Percentiles rank a stretch among this genome's conserved stretches.
Conservation (phyloP, 2,329 filamentous ascomycete species). For the Xylaria sp. region DNA sequence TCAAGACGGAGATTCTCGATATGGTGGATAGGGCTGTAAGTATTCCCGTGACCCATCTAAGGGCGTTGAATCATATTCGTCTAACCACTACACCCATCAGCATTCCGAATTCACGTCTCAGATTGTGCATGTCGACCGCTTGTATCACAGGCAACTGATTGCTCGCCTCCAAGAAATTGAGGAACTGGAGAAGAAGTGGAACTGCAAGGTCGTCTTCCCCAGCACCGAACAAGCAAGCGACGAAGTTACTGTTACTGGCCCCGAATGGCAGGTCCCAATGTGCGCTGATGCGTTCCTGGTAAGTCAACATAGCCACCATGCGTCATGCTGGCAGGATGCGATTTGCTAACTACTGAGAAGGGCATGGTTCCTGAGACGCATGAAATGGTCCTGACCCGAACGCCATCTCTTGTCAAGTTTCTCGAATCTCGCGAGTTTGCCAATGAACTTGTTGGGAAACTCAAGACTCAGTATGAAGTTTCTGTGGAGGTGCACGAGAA, state of each 20-base stretch:
- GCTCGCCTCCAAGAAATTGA: slow-evolving; percentile 84
- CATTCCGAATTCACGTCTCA: slow-evolving; percentile 97
- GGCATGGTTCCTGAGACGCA: slow-evolving; percentile 98
- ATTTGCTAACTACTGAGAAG: slow-evolving; percentile 39
- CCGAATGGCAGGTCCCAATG: slow-evolving; percentile 96
- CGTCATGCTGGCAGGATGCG: not conserved
- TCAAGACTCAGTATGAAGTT: slow-evolving; percentile 89
- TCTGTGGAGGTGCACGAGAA: slow-evolving; percentile 71
- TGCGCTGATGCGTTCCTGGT: slow-evolving; percentile 92
- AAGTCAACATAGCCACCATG: slow-evolving; percentile 28
- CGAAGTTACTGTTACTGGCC: slow-evolving; percentile 89
- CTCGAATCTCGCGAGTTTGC: slow-evolving; percentile 77
- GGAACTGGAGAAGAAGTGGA: slow-evolving; percentile 96
- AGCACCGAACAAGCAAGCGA: slow-evolving; percentile 97
- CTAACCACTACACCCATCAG: slow-evolving; percentile 35
- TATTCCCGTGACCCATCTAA: slow-evolving; percentile 28
- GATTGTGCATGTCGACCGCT: slow-evolving; percentile 84
- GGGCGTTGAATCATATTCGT: not conserved
- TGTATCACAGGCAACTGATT: slow-evolving; percentile 93
- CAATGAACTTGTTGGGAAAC: slow-evolving; percentile 72
- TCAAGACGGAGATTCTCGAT: slow-evolving; percentile 98
- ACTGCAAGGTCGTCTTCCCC: slow-evolving; percentile 98
- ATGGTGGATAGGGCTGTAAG: slow-evolving; percentile 93
- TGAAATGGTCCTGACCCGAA: slow-evolving; percentile 77
- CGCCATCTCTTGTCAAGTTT: slow-evolving; percentile 70